Conservation (phyloP, 257 asterid genomes). For the Leonotis leonurus region DNA sequence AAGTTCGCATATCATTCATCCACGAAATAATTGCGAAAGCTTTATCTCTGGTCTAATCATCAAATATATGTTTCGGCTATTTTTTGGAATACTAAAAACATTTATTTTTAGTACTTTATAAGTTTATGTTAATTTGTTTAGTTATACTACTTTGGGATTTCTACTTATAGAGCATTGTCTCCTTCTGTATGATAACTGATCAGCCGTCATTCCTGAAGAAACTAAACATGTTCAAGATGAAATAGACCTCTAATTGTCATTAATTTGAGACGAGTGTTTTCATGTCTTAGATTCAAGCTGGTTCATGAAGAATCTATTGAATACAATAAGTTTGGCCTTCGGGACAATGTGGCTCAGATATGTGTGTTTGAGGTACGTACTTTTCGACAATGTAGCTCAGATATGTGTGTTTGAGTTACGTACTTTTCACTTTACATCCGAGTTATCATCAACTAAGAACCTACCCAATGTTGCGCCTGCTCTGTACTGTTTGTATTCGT, state of each 20-base stretch:
- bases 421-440: conserved; percentile 7
- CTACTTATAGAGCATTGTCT: neutral
- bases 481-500: neutral
- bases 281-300: conserved; percentile 73
- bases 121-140: neutral
- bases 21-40: neutral
- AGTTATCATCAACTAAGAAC: conserved; percentile 2
- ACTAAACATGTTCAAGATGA: conserved; percentile 3
- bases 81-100: neutral
- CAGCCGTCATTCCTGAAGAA: neutral
- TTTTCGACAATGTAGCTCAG: conserved; percentile 81
- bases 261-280: conserved; percentile 12
- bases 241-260: conserved; percentile 8
- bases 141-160: neutral
- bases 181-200: conserved; percentile 4
- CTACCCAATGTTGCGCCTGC: conserved; percentile 1
- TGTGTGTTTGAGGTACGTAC: conserved; percentile 77
- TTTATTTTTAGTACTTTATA: neutral
- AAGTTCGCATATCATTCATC: neutral
- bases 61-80: neutral
- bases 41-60: neutral
- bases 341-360: conserved; percentile 96
- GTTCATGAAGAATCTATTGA: conserved; percentile 81
- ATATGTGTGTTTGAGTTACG: conserved; percentile 89
- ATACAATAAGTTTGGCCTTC: conserved; percentile 66